Evolutionary conservation across 371 early-diverging fungal genomes (phyloP).

Genomic region (Dichotomocladium elegans): DNA sequence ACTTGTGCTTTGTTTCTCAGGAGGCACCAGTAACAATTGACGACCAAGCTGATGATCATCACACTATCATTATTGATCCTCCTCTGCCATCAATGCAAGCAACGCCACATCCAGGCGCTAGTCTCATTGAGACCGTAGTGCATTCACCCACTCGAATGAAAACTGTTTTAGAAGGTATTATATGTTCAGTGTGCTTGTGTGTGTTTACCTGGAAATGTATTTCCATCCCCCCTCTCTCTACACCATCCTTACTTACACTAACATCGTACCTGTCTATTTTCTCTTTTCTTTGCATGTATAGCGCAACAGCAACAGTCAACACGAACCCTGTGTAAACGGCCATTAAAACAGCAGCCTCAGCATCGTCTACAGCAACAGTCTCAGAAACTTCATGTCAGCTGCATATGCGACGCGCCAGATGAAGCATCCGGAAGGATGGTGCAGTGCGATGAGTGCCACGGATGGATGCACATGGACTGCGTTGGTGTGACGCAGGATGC

Average conservation of each 20-base stretch:
- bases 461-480: slow-evolving; percentile 57
- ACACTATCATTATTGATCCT: slow-evolving; percentile 1
- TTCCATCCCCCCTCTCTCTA: too few species aligned
- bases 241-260: too few species aligned
- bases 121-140: slow-evolving; percentile 26
- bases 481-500: slow-evolving; percentile 38
- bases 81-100: neutral
- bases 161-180: neutral
- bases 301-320: too few species aligned
- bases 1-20: slow-evolving; percentile 27
- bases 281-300: too few species aligned
- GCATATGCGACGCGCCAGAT: slow-evolving; percentile 46
- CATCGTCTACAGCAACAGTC: too few species aligned
- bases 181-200: too few species aligned
- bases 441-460: slow-evolving; percentile 53
- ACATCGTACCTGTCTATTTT: too few species aligned
- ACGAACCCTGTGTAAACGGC: too few species aligned
- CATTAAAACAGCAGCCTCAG: too few species aligned
- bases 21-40: slow-evolving; percentile 11
- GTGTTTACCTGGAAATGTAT: too few species aligned
- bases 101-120: slow-evolving; percentile 16
- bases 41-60: slow-evolving; percentile 4
- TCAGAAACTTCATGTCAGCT: slow-evolving; percentile 21
- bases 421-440: slow-evolving; percentile 52
- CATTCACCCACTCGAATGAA: slow-evolving; percentile 11